These are phyloP conservation scores for Neocallimastix lanati DNA, from an alignment of 192 early-diverging fungal genomes.

Conservation along the genomic window DNA sequence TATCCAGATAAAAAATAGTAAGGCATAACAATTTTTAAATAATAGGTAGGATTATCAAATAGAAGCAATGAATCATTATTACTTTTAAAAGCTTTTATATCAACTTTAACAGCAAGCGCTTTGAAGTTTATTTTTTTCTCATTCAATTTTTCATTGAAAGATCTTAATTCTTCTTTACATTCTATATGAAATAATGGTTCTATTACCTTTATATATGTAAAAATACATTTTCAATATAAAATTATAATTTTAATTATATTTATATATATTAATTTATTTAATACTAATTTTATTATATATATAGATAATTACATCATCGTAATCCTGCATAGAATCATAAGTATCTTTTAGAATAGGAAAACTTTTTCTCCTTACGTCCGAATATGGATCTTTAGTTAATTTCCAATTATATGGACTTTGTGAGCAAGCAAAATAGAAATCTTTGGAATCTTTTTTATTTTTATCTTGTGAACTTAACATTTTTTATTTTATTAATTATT, in stretches of 20 bases:
- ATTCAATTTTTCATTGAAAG: neutral
- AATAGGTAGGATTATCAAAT: no score
- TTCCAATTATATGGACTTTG: neutral
- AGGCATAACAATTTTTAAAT: no score
- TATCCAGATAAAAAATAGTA: no score
- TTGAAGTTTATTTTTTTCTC: neutral
- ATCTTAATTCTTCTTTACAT: neutral
- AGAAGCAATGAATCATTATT: no score
- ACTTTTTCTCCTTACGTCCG: neutral
- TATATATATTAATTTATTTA: no score
- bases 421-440: neutral
- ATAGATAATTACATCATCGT: neutral
- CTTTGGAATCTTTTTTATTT: neutral
- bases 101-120: neutral
- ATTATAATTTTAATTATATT: no score
- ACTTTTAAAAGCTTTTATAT: no score
- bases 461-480: no score
- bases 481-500: no score
- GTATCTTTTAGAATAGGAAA: neutral
- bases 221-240: no score
- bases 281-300: no score
- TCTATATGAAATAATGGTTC: neutral
- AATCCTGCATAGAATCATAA: neutral
- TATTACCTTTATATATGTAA: neutral
- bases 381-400: neutral